Conservation (phyloP, 1,284 basidiomycete genomes). For the Coniophora puteana region DNA sequence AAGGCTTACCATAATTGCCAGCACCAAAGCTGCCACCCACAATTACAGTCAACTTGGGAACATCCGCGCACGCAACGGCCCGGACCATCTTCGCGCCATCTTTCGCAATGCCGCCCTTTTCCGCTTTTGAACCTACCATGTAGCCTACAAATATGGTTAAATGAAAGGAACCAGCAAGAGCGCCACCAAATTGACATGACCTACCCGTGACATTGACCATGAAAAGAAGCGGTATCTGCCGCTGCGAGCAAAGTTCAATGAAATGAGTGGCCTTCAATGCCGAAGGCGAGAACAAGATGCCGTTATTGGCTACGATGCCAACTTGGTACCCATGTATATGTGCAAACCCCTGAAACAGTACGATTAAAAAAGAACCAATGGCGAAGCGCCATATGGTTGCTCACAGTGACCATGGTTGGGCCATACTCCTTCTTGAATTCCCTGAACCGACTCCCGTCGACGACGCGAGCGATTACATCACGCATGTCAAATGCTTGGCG, state of each 20-base stretch:
- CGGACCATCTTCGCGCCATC: conserved; percentile 98
- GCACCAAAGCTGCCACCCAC: conserved; percentile 96
- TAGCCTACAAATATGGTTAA: conserved; percentile 51
- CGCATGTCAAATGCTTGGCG: conserved; percentile 90
- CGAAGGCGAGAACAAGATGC: conserved; percentile 90
- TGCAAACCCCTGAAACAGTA: conserved; percentile 73
- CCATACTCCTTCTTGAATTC: conserved; percentile 98
- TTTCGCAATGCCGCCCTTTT: conserved; percentile 93
- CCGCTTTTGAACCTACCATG: conserved; percentile 94
- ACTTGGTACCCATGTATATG: conserved; percentile 87
- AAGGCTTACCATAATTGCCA: conserved; percentile 79
- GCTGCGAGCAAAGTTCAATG: conserved; percentile 91
- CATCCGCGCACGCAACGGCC: conserved; percentile 91
- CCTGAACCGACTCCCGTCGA: conserved; percentile 88
- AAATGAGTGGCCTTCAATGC: conserved; percentile 95
- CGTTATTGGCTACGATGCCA: conserved; percentile 92
- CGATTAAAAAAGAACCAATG: conserved; percentile 6
- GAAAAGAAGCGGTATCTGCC: conserved; percentile 87
- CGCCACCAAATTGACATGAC: conserved; percentile 7
- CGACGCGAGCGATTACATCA: conserved; percentile 88
- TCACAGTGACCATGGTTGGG: conserved; percentile 82
- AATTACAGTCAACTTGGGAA: conserved; percentile 91
- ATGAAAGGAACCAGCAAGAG: conserved; percentile 6
- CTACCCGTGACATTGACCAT: conserved; percentile 88
- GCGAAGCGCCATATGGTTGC: conserved; percentile 18